Percentiles rank a stretch among this genome's conserved stretches.
These are phyloP conservation scores for Calocybe gangraenosa DNA, from an alignment of 768 basidiomycete species.

Conservation along the genomic window DNA sequence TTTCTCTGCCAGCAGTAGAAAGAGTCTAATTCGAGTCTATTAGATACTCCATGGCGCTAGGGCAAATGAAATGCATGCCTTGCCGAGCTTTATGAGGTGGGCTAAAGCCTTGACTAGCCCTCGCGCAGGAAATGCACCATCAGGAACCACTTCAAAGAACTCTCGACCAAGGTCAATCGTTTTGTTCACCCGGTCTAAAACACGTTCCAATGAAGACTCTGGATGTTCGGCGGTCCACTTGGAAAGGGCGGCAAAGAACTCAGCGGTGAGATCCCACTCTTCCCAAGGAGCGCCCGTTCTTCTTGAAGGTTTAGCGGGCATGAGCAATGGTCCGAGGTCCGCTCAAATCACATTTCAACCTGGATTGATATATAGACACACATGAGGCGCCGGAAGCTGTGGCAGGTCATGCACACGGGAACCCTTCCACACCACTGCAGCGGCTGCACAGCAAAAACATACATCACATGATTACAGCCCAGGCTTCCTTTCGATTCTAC, in stretches of 20 bases:
- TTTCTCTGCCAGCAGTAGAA: background rate
- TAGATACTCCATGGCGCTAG: too few relatives aligned
- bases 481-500: too few relatives aligned
- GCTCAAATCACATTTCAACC: too few relatives aligned
- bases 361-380: too few relatives aligned
- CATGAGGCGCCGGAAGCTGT: too few relatives aligned
- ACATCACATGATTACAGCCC: too few relatives aligned
- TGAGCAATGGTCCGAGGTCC: too few relatives aligned
- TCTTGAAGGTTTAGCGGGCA: too few relatives aligned
- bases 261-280: background rate
- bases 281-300: slow-evolving; percentile 3
- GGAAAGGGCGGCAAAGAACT: background rate
- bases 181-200: background rate
- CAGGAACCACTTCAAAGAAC: slow-evolving; percentile 13
- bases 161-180: slow-evolving; percentile 6
- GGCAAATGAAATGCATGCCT: slow-evolving; percentile 1
- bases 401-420: too few relatives aligned
- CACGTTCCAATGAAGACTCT: background rate
- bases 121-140: slow-evolving; percentile 14
- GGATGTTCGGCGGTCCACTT: slow-evolving; percentile 1
- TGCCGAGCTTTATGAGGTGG: slow-evolving; percentile 11
- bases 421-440: too few relatives aligned
- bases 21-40: background rate
- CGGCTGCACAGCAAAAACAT: too few relatives aligned
- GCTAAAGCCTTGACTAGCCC: slow-evolving; percentile 13